Conservation (phyloP, 441 rosid genomes). For the Gossypium schwendimanii region DNA sequence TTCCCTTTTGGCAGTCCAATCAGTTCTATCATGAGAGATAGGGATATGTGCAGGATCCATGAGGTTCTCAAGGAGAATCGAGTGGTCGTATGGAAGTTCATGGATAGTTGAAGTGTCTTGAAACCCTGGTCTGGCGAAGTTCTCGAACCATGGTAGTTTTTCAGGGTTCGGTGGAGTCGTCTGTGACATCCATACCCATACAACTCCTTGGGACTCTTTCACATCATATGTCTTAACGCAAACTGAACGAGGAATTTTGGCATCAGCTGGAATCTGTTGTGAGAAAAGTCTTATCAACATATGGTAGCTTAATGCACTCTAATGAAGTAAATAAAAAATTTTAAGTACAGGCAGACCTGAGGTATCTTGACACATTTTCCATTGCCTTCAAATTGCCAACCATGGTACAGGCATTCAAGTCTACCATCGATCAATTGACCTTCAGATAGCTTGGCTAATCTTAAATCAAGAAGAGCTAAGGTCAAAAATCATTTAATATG, state of each 20-base stretch:
- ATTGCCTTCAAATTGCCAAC: conserved; percentile 92
- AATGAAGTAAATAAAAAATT: not conserved
- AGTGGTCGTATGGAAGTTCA: conserved; percentile 90
- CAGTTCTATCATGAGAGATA: conserved; percentile 86
- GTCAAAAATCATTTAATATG: not conserved
- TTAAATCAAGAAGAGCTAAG: conserved; percentile 15
- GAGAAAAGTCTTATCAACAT: not conserved
- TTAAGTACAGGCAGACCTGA: conserved; percentile 44
- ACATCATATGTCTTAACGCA: conserved; percentile 65
- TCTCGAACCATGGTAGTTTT: conserved; percentile 85
- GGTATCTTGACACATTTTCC: conserved; percentile 92
- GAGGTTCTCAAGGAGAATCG: conserved; percentile 85
- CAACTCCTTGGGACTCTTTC: conserved; percentile 81
- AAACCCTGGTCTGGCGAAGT: conserved; percentile 68
- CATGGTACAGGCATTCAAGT: conserved; percentile 88
- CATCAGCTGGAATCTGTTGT: conserved; percentile 63
- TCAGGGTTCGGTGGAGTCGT: conserved; percentile 50
- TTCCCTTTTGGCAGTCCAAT: conserved; percentile 74
- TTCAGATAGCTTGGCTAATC: conserved; percentile 88
- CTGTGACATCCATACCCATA: conserved; percentile 90
- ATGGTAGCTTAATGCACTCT: not conserved
- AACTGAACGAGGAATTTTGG: conserved; percentile 69
- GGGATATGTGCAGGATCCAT: conserved; percentile 97
- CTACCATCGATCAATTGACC: conserved; percentile 84
- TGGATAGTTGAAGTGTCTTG: conserved; percentile 61